These are phyloP conservation scores for Pseudonitzschia delicatissima DNA, from an alignment of 108 stramenopile species.

Conservation along the genomic window DNA sequence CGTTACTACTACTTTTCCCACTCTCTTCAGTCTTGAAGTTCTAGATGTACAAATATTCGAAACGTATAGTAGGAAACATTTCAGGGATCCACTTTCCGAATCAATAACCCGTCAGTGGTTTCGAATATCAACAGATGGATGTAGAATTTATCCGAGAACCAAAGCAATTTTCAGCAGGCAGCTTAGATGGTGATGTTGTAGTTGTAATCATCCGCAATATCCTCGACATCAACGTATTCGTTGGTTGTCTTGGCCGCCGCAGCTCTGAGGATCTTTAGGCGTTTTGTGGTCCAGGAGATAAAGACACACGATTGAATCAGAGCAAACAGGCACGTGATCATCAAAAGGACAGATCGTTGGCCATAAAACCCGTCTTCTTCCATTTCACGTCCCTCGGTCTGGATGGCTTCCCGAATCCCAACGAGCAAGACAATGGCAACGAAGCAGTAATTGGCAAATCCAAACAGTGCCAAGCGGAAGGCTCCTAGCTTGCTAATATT, in stretches of 20 bases:
- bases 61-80: too few relatives aligned
- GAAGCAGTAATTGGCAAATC: slow-evolving; percentile 17
- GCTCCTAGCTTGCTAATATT: background rate
- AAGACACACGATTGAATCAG: slow-evolving; percentile 16
- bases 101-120: too few relatives aligned
- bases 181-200: too few relatives aligned
- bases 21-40: too few relatives aligned
- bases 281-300: slow-evolving; percentile 11
- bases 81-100: too few relatives aligned
- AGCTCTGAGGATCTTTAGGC: background rate
- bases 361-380: slow-evolving; percentile 29
- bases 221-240: slow-evolving; percentile 4
- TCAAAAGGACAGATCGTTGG: slow-evolving; percentile 20
- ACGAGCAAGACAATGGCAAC: slow-evolving; percentile 15
- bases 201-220: too few relatives aligned
- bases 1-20: too few relatives aligned
- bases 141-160: too few relatives aligned
- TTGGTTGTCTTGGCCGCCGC: background rate
- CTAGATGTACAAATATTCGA: too few relatives aligned
- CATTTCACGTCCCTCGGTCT: slow-evolving; percentile 26
- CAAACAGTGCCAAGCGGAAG: slow-evolving; percentile 9
- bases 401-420: slow-evolving; percentile 7
- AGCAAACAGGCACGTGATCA: slow-evolving; percentile 24
- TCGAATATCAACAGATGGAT: too few relatives aligned
- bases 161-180: too few relatives aligned